Base-by-base conservation (phyloP, 148 eudicot genomes). In the Oxyria digyna region DNA sequence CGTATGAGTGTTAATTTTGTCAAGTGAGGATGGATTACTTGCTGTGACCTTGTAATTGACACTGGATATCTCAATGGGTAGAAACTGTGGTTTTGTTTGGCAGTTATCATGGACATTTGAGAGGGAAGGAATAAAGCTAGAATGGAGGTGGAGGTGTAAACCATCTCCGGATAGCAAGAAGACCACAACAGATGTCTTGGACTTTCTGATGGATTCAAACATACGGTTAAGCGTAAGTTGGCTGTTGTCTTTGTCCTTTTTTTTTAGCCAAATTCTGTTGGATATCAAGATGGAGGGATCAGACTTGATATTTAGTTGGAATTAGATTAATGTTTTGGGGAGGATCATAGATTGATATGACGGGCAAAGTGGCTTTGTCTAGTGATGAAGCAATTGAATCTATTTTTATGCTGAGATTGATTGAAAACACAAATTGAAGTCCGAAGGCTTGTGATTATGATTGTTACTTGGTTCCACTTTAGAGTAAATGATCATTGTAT, bases 31-130 rank as follows among this genome's bases (percentile, higher is more conserved):
- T 29, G 1, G 62, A 55, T 24, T 27, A 57, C 64, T 57, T 27
- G 0, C 64, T 29, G n/a, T 14, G 37, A 57, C 64, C 29, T 27
- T 27, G 15, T 57, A 14, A 17, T 15, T 59, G 4, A 31, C 35
- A 33, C 29, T 29, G 37, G 1, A 59, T 59, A 7, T 29, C 37
- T 59, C 20, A 59, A 13, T 17, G 14, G 14, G 31, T 29, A 27
- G 14, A 59, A 65, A 38, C 8, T 23, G 46, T 66, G 6, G 27
- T 50, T 5, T 24, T 65, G 55, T 24, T 69, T 66, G 31, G 14
- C 85, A 92, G 98, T 73, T 92, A 49, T 84, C 96, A 33, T 92
- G 91, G 89, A 89, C 98, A 31, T 92, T 92, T 75, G 96, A 92
- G 80, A 92, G 78, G 84, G 89, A 92, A 92, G 89, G 91, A 32